phyloP scores from a whole-genome alignment of 1,284 basidiomycete species.

The Xanthoconium separans region DNA sequence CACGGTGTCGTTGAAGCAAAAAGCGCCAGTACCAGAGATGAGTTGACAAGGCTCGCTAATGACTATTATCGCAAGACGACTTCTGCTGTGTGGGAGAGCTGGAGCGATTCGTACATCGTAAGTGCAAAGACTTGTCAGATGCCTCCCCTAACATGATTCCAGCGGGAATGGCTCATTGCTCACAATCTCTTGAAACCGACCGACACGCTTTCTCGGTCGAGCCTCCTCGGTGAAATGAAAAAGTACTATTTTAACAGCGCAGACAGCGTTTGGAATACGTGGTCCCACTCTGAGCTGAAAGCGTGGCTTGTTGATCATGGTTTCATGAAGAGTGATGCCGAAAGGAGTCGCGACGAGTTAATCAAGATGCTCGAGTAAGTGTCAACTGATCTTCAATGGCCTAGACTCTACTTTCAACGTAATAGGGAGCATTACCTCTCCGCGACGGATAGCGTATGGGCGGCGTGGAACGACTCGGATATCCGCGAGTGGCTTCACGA shows the following conservation, averaged over 20 bases:
- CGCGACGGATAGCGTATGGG: conserved; percentile 67
- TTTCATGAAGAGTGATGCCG: conserved; percentile 69
- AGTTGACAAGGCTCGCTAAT: conserved; percentile 68
- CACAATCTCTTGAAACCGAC: conserved; percentile 49
- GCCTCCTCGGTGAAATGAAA: conserved; percentile 70
- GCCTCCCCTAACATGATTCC: background rate
- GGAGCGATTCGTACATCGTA: conserved; percentile 85
- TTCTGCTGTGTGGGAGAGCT: conserved; percentile 75
- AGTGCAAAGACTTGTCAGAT: conserved; percentile 18
- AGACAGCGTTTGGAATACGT: conserved; percentile 66
- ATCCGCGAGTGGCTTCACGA: conserved; percentile 78
- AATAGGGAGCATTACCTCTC: conserved; percentile 72
- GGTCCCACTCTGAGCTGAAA: conserved; percentile 68
- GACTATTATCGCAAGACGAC: conserved; percentile 64
- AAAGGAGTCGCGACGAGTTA: conserved; percentile 75
- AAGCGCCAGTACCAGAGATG: conserved; percentile 59
- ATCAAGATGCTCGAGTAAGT: conserved; percentile 66
- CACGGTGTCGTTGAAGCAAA: conserved; percentile 73
- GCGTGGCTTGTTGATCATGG: conserved; percentile 71
- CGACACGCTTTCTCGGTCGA: conserved; percentile 48
- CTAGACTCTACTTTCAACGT: background rate
- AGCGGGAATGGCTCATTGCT: conserved; percentile 81
- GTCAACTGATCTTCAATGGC: background rate
- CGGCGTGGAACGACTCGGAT: conserved; percentile 77
- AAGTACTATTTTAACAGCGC: conserved; percentile 71